These are phyloP conservation scores for Saturnispora silvae DNA, from an alignment of 805 yeast genomes.

Conservation along the genomic window DNA sequence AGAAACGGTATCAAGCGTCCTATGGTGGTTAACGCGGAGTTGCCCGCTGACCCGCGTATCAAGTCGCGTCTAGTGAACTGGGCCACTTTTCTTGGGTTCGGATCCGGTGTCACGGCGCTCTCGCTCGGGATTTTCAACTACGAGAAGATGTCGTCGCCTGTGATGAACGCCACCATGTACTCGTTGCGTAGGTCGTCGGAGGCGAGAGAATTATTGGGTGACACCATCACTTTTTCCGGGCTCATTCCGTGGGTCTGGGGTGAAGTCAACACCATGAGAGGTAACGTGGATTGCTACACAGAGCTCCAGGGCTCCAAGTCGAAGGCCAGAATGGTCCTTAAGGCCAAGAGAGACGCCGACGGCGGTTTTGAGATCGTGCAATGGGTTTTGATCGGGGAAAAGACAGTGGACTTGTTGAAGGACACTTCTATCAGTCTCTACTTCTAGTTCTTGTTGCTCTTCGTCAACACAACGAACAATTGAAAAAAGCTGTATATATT, in stretches of 20 bases:
- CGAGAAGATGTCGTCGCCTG: conserved; percentile 84
- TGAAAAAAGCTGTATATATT: no score
- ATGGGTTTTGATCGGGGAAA: conserved; percentile 47
- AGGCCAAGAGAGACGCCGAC: conserved; percentile 49
- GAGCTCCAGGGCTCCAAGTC: conserved; percentile 57
- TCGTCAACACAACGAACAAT: background rate
- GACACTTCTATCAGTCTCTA: conserved; percentile 6
- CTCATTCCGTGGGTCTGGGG: conserved; percentile 89
- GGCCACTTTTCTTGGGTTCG: conserved; percentile 42
- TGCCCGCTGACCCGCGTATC: conserved; percentile 67
- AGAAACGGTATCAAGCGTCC: no score
- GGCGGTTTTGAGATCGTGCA: conserved; percentile 49
- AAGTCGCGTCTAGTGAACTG: conserved; percentile 30
- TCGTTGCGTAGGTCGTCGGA: conserved; percentile 65
- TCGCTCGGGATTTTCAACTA: conserved; percentile 74
- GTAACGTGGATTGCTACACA: conserved; percentile 65
- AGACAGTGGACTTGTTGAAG: conserved; percentile 20
- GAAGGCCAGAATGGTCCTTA: conserved; percentile 45
- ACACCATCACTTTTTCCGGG: conserved; percentile 60
- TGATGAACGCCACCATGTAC: conserved; percentile 77
- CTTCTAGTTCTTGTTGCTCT: background rate
- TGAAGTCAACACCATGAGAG: conserved; percentile 70
- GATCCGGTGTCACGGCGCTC: conserved; percentile 41
- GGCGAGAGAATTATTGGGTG: conserved; percentile 60
- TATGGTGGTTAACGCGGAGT: conserved; percentile 62